Evolutionary conservation across 345 rosid genomes (phyloP), one percentile per base, ranked within the genome.

Genomic region (Eutrema japonicum): DNA sequence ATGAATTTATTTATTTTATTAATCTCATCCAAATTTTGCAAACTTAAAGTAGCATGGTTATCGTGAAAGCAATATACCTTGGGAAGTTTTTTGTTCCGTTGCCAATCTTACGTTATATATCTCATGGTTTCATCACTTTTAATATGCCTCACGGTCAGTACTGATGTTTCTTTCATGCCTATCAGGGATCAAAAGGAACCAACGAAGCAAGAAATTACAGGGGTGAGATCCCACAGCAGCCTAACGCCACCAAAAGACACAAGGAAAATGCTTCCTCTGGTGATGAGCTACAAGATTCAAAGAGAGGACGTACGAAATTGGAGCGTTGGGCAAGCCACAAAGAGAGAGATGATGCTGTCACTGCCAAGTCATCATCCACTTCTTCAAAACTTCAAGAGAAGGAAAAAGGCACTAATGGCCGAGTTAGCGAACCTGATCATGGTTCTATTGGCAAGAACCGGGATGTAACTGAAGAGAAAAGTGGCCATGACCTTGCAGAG

Each of bases 301-400:
- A 82, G 82, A 85, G 87, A 75, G 97, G 99, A 49, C 92, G 92
- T 50, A 87, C 96, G 29, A 90, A 92, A 78, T 63, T 92, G 79
- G 99, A 95, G 78, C 94, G 92, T 14, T 95, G 99, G 99, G 83
- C 89, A 2, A 95, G 97, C 89, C 96, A 95, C 62, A 86, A 81
- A 78, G 96, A 92, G 86, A 86, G 87, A 81, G 97, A 90, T 77
- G 86, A 68, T 80, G 77, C 63, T 61, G 68, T 84, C 45, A 68
- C 79, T 77, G 79, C 69, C 66, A 89, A 86, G 86, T 51, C 89
- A 40, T 82, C 93, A 16, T 80, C 91, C 77, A 52, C 30, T 49
- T 76, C 93, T 50, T 79, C 82, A 63, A 95, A 85, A 82, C 70
- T 70, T 33, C 88, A 88, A 78, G 92, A 85, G 65, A 77, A 66